Evolutionary conservation across 2,329 filamentous ascomycete species (phyloP), one percentile per base, ranked within the genome.

Genomic region (Ophiostoma fasciatum): DNA sequence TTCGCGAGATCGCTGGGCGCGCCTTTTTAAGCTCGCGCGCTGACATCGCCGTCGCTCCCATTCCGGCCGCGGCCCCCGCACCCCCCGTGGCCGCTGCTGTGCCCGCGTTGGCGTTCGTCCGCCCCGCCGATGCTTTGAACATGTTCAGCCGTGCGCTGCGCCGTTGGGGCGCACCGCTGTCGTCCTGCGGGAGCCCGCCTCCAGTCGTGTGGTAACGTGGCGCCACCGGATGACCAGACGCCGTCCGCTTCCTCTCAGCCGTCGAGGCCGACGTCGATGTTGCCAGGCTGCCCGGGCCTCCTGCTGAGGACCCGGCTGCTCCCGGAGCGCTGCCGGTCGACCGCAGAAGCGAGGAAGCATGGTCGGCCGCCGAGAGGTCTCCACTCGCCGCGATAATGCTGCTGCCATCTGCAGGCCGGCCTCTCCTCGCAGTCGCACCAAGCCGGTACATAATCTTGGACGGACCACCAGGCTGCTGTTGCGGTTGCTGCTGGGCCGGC

Each of bases 11-110:
- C 4, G 76, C 81, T 44, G 82, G 80, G 49, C 79, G 83, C 45
- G 80, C 79, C 62, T 85, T 93, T 54, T 85, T 88, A 49, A 92
- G 56, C 49, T 93, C 85, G 49, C 84, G 65, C 33, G 70, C 66
- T 42, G 78, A 73, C 38, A 76, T 60, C 19, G 68, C 63, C 28
- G 70, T 58, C 27, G 65, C 62, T 5, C 67, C 63, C n/a, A n/a
- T n/a, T n/a, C n/a, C n/a, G n/a, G n/a, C n/a, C n/a, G n/a, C n/a
- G n/a, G n/a, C n/a, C n/a, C n/a, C 13, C 23, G 10, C 23, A 25
- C 23, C 23, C 5, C 11, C 23, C 23, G 23, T 9, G 23, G 11
- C 23, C 11, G 11, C 23, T 4, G 13, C 9, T 5, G 23, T 9
- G 4, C 11, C 23, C 13, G 23, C 23, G 11, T 13, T 13, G 5